Percentiles rank a stretch among this genome's conserved stretches.
phyloP scores from a whole-genome alignment of 2,329 filamentous ascomycete species.

The Xylariales sp. region DNA sequence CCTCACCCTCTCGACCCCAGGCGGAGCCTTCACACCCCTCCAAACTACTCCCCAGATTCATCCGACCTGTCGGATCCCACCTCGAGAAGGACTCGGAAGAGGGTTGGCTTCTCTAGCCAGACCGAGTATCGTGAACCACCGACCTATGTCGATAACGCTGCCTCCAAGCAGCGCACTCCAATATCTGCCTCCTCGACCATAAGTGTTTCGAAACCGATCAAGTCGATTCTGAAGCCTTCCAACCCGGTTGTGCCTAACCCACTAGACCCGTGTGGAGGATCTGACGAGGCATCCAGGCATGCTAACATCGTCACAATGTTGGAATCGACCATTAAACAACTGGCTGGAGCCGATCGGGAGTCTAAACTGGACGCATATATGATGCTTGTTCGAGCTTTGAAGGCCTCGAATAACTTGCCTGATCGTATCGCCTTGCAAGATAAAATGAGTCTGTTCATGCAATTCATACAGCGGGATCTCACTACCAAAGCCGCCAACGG shows the following conservation, averaged over 20 bases:
- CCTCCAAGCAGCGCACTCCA: slow-evolving; percentile 34
- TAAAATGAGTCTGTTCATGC: slow-evolving; percentile 72
- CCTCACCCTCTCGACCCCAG: slow-evolving; percentile 34
- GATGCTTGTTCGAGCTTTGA: slow-evolving; percentile 70
- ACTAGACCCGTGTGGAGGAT: slow-evolving; percentile 36
- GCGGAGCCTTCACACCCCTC: slow-evolving; percentile 46
- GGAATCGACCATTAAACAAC: slow-evolving; percentile 76
- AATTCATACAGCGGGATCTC: slow-evolving; percentile 82
- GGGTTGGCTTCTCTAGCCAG: slow-evolving; percentile 52
- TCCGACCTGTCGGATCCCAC: slow-evolving; percentile 36
- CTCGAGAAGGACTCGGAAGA: slow-evolving; percentile 44
- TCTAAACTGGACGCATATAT: slow-evolving; percentile 82
- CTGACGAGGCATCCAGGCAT: slow-evolving; percentile 30
- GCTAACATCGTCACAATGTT: slow-evolving; percentile 73
- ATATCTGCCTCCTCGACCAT: slow-evolving; percentile 33
- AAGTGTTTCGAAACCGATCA: slow-evolving; percentile 42
- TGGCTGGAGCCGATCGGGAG: slow-evolving; percentile 68
- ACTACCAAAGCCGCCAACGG: slow-evolving; percentile 54
- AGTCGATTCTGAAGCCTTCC: slow-evolving; percentile 75
- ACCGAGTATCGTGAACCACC: slow-evolving; percentile 54
- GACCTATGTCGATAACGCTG: slow-evolving; percentile 31
- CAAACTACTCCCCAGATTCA: slow-evolving; percentile 41
- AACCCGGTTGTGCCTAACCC: slow-evolving; percentile 38
- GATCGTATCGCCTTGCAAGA: slow-evolving; percentile 66
- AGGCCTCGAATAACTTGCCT: slow-evolving; percentile 77